Evolutionary conservation across 2,329 filamentous ascomycete genomes (phyloP).

Genomic region (Stachybotrys elegans): DNA sequence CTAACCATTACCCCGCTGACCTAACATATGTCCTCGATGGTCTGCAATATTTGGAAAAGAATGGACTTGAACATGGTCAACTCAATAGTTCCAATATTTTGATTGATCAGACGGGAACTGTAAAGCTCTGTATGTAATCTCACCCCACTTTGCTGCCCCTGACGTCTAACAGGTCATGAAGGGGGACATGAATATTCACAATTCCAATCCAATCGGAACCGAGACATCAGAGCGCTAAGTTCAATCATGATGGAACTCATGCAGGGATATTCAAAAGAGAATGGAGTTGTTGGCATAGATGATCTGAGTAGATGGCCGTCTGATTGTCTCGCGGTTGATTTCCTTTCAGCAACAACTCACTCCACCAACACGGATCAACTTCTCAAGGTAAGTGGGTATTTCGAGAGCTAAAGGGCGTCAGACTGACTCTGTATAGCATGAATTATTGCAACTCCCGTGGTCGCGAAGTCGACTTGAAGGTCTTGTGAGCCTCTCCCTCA

Average conservation of each 20-base stretch:
- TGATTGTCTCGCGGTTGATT: neutral
- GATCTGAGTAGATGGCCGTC: neutral
- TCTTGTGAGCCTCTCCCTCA: neutral
- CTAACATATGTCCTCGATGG: conserved; percentile 4
- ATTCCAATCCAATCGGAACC: neutral
- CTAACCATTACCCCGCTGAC: neutral
- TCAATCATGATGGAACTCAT: conserved; percentile 3
- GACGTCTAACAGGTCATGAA: neutral
- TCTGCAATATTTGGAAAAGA: conserved; percentile 6
- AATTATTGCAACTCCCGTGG: neutral
- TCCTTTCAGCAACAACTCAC: conserved; percentile 1
- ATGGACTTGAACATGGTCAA: conserved; percentile 4
- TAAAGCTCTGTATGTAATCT: conserved; percentile 7
- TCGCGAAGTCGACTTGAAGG: neutral
- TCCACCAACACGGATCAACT: neutral
- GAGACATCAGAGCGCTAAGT: conserved; percentile 1
- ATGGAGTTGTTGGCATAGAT: conserved; percentile 3
- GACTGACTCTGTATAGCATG: neutral
- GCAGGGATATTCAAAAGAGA: conserved; percentile 4
- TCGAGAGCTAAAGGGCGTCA: neutral
- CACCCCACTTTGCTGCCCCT: conserved; percentile 1
- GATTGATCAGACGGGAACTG: conserved; percentile 2
- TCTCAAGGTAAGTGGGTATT: neutral
- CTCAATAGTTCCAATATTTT: conserved; percentile 8
- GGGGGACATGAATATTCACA: conserved; percentile 5